Percentiles rank a stretch among this genome's conserved stretches.
Evolutionary conservation across 768 basidiomycete species (phyloP).

Genomic region (Aureoboletus auriporus): DNA sequence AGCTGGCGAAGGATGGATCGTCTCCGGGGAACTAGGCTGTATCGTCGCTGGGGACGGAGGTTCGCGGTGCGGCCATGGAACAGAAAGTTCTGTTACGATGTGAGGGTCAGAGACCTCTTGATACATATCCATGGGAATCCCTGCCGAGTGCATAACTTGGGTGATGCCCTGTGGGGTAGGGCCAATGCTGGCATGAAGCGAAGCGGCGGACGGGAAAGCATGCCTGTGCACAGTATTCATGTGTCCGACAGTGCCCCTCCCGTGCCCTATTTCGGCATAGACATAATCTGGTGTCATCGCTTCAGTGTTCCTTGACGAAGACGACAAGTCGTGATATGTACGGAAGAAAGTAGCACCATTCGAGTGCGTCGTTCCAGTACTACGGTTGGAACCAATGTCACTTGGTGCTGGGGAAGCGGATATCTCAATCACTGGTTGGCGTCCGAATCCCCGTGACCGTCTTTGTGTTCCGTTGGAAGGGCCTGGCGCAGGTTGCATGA

Average conservation of each 20-base stretch:
- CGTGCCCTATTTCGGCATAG: conserved; percentile 75
- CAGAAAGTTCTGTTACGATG: conserved; percentile 14
- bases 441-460: conserved; percentile 41
- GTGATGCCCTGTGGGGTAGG: conserved; percentile 29
- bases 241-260: conserved; percentile 44
- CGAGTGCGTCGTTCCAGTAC: conserved; percentile 48
- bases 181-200: conserved; percentile 17
- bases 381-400: conserved; percentile 55
- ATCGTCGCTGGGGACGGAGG: conserved; percentile 33
- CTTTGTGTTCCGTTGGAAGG: conserved; percentile 37
- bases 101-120: conserved; percentile 14
- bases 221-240: conserved; percentile 19
- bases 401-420: conserved; percentile 57
- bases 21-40: conserved; percentile 35
- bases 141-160: conserved; percentile 34
- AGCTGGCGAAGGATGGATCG: conserved; percentile 38
- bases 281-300: conserved; percentile 69
- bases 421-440: conserved; percentile 59
- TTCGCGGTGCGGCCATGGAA: conserved; percentile 45
- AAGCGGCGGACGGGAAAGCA: conserved; percentile 17
- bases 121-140: conserved; percentile 21
- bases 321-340: conserved; percentile 45
- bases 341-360: conserved; percentile 61
- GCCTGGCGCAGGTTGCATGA: conserved; percentile 32
- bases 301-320: conserved; percentile 46